phyloP scores from a whole-genome alignment of 1,284 basidiomycete genomes.

The Ganoderma resinaceum region DNA sequence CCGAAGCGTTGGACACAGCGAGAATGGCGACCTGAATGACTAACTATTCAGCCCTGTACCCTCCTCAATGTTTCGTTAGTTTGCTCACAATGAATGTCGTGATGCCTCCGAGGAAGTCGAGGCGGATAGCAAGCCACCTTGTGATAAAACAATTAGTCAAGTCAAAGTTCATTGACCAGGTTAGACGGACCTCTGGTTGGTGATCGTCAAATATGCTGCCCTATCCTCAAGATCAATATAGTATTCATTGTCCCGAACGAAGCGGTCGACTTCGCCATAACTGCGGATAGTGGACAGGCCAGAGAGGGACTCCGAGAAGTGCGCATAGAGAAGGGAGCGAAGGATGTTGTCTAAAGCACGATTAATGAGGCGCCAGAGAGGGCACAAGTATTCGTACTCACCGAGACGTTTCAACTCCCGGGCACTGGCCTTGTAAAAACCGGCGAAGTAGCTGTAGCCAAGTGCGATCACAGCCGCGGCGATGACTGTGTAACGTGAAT shows the following conservation, averaged over 20 bases:
- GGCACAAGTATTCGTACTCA: conserved; percentile 26
- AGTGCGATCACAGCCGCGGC: conserved; percentile 54
- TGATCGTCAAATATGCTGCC: conserved; percentile 64
- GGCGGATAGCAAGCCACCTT: conserved; percentile 81
- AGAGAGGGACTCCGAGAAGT: conserved; percentile 82
- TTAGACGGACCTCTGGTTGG: conserved; percentile 59
- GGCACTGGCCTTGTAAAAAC: conserved; percentile 72
- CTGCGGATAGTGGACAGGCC: conserved; percentile 81
- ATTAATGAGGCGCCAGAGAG: neutral
- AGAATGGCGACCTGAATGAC: conserved; percentile 57
- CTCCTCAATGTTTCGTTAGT: conserved; percentile 21
- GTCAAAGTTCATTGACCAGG: neutral
- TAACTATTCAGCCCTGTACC: conserved; percentile 29
- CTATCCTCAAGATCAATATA: conserved; percentile 81
- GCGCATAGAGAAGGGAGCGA: conserved; percentile 77
- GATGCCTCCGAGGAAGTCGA: conserved; percentile 75
- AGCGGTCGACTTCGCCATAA: conserved; percentile 68
- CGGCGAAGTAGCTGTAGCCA: conserved; percentile 63
- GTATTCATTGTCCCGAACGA: conserved; percentile 72
- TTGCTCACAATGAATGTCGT: conserved; percentile 67
- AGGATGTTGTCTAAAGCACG: conserved; percentile 69
- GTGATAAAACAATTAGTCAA: neutral
- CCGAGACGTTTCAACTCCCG: conserved; percentile 77
- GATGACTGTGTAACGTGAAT: conserved; percentile 47
- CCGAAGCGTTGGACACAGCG: conserved; percentile 56